These are phyloP conservation scores for Klebsormidium nitens DNA, from an alignment of 139 green algal species.

Conservation along the genomic window DNA sequence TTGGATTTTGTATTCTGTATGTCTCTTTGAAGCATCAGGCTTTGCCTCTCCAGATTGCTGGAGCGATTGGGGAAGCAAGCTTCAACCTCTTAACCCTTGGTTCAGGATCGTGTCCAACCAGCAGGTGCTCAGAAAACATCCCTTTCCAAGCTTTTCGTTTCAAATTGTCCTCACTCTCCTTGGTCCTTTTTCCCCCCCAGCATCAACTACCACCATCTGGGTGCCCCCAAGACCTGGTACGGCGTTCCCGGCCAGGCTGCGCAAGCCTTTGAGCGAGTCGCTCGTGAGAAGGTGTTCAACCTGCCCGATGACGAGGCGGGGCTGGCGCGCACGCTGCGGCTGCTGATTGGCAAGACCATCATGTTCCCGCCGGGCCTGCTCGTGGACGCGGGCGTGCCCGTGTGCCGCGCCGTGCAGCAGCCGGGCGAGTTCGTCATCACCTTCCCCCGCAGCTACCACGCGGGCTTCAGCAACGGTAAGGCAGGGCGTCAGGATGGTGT, in stretches of 20 bases:
- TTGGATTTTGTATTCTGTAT: too few relatives aligned
- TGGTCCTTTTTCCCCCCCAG: conserved; percentile 11
- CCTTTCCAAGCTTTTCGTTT: too few relatives aligned
- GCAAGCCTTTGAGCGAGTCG: conserved; percentile 60
- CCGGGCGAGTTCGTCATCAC: conserved; percentile 81
- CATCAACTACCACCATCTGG: conserved; percentile 66
- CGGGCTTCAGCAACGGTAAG: conserved; percentile 57
- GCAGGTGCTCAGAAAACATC: too few relatives aligned
- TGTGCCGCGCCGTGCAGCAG: conserved; percentile 59
- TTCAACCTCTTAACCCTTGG: too few relatives aligned
- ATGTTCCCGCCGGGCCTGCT: conserved; percentile 40
- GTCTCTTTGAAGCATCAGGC: too few relatives aligned
- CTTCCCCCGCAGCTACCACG: conserved; percentile 80
- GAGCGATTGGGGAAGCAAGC: too few relatives aligned
- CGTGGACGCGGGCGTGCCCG: conserved; percentile 49
- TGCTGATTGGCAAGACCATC: conserved; percentile 45
- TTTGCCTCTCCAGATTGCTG: too few relatives aligned
- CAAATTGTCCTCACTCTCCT: background rate
- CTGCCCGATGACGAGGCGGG: too few relatives aligned
- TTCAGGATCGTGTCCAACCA: too few relatives aligned
- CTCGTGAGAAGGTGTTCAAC: conserved; percentile 23
- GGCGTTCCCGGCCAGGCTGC: conserved; percentile 53
- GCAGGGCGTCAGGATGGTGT: too few relatives aligned
- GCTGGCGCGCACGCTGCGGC: conserved; percentile 16
- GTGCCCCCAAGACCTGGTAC: conserved; percentile 81